A percentile compares a stretch with the other conserved stretches of the same genome.
These are phyloP conservation scores for Miscanthus sacchariflorus DNA, from an alignment of 202 grass and related monocot species.

Conservation along the genomic window DNA sequence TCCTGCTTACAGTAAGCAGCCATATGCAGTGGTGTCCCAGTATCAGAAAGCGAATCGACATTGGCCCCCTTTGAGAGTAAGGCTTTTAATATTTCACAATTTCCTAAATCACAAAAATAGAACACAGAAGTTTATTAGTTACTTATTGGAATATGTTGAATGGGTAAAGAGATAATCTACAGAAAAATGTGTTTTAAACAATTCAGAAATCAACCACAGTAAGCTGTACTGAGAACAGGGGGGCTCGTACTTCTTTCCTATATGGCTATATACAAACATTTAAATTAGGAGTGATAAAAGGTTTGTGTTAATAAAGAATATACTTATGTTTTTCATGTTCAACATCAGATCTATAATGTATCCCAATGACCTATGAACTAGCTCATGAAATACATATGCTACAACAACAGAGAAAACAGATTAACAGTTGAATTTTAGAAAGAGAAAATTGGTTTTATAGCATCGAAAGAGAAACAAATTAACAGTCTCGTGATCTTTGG, in stretches of 20 bases:
- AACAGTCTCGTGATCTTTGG: no score
- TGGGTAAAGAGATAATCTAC: background rate
- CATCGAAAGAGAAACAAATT: no score
- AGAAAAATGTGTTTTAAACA: background rate
- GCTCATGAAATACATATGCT: background rate
- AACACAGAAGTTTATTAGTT: background rate
- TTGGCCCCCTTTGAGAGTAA: constrained; percentile 42
- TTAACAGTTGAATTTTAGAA: background rate
- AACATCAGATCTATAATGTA: background rate
- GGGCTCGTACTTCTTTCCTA: background rate
- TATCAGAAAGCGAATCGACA: constrained; percentile 9
- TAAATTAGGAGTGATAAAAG: background rate
- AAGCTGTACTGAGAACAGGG: background rate
- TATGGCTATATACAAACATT: background rate
- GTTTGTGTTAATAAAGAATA: background rate
- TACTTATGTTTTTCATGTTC: background rate
- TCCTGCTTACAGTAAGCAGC: background rate
- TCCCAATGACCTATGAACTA: background rate
- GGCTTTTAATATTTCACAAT: constrained; percentile 26
- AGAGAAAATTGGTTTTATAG: no score
- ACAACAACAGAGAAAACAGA: background rate
- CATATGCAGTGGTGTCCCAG: constrained; percentile 38
- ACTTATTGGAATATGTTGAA: background rate
- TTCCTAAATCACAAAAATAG: constrained; percentile 28
- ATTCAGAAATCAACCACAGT: background rate